Evolutionary conservation across 768 basidiomycete genomes (phyloP).

Genomic region (Boletus coccyginus): DNA sequence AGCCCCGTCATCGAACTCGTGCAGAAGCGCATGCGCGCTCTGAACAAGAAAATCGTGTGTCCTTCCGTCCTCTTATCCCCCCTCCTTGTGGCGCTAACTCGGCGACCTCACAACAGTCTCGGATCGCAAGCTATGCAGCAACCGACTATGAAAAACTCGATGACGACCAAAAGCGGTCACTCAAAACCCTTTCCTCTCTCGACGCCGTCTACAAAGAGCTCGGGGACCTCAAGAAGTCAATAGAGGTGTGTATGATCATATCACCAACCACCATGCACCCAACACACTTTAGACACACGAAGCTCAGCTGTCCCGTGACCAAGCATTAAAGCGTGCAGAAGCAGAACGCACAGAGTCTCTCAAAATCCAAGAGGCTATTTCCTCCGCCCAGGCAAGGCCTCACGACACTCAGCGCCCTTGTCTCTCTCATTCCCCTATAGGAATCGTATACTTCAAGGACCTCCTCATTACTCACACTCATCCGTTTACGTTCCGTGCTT

Average conservation of each 20-base stretch:
- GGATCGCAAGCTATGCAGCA: constrained; percentile 68
- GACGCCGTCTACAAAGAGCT: constrained; percentile 82
- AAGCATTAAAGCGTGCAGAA: constrained; percentile 52
- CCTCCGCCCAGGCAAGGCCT: constrained; percentile 53
- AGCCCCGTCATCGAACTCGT: constrained; percentile 79
- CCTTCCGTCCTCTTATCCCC: constrained; percentile 7
- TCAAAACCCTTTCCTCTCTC: constrained; percentile 70
- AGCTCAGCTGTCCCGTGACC: constrained; percentile 56
- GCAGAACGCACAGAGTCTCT: constrained; percentile 54
- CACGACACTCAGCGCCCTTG: not conserved
- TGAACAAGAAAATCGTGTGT: constrained; percentile 83
- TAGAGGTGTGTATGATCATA: constrained; percentile 69
- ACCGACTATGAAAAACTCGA: constrained; percentile 73
- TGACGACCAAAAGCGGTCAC: constrained; percentile 77
- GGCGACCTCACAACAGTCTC: constrained; percentile 44
- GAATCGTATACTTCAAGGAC: constrained; percentile 40
- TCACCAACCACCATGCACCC: not conserved
- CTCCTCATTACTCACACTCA: constrained; percentile 53
- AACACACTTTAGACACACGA: constrained; percentile 52
- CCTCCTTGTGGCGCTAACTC: constrained; percentile 10
- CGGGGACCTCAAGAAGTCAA: constrained; percentile 76
- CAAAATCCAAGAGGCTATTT: constrained; percentile 53
- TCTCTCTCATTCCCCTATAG: constrained; percentile 32
- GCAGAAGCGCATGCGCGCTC: constrained; percentile 70
- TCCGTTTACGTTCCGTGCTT: constrained; percentile 56